Conservation (phyloP, 345 rosid species). For the Syzygium jambos region DNA sequence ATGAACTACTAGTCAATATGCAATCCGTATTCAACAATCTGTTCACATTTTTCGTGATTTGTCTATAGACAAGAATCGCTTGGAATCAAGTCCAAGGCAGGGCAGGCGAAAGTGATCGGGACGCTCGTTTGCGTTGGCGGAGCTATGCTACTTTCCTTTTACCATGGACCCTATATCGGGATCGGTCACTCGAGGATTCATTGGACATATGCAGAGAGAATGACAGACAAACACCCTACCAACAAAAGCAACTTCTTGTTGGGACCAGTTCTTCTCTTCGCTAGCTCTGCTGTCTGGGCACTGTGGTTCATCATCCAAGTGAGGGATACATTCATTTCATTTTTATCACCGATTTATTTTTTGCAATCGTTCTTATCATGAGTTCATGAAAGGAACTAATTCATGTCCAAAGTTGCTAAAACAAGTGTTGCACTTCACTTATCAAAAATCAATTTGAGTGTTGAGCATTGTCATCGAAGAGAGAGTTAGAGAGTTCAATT, state of each 20-base stretch:
- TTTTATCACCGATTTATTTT: neutral
- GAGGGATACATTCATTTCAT: neutral
- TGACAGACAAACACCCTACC: constrained; percentile 5
- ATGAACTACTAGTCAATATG: neutral
- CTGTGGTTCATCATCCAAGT: constrained; percentile 83
- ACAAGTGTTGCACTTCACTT: neutral
- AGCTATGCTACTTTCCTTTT: constrained; percentile 84
- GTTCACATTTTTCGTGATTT: neutral
- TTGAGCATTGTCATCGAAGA: neutral
- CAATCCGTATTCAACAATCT: neutral
- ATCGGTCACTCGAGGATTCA: constrained; percentile 65
- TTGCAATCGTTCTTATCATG: neutral
- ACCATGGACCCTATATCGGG: constrained; percentile 54
- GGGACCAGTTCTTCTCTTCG: constrained; percentile 58
- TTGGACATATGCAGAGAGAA: constrained; percentile 51
- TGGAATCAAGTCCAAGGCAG: constrained; percentile 46
- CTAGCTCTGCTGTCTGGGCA: constrained; percentile 55
- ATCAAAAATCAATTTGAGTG: rapidly evolving
- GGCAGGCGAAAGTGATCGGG: constrained; percentile 75
- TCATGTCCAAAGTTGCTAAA: neutral
- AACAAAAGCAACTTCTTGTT: constrained; percentile 26
- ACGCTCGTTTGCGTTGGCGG: constrained; percentile 78
- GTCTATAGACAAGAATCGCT: constrained; percentile 58
- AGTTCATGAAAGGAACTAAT: neutral
- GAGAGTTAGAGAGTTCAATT: neutral